Evolutionary conservation across 1,139 yeast species (phyloP).

Genomic region (Spencermartinsiella ligniputridi): DNA sequence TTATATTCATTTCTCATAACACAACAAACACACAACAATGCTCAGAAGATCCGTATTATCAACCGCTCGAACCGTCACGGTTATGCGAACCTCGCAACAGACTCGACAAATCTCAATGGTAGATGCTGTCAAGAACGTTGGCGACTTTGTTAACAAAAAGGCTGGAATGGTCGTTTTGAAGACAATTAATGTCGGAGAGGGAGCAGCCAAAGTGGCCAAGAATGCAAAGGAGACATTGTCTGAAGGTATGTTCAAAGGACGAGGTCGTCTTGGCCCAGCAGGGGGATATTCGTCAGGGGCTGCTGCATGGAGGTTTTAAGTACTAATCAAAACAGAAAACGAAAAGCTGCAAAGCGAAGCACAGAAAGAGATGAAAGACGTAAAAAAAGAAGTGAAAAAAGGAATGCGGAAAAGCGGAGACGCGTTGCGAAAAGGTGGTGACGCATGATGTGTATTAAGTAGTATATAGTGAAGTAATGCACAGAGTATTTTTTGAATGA

Average conservation of each 20-base stretch:
- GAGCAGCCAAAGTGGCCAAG: constrained; percentile 9
- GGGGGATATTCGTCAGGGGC: background rate
- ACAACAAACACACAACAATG: background rate
- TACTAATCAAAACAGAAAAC: no score
- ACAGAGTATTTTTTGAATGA: no score
- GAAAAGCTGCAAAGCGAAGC: no score
- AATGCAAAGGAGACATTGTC: background rate
- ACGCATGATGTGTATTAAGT: no score
- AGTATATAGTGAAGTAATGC: no score
- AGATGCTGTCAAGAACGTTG: constrained; percentile 15
- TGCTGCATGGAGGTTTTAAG: background rate
- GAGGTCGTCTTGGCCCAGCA: background rate
- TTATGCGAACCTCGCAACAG: background rate
- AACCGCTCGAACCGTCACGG: background rate
- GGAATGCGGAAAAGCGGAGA: no score
- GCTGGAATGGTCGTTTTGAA: constrained; percentile 19
- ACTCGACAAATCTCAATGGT: background rate
- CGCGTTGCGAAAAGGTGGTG: no score
- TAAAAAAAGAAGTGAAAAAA: no score
- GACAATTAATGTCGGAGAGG: constrained; percentile 18
- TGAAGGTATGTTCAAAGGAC: background rate
- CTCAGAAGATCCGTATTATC: background rate
- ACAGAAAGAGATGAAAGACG: no score
- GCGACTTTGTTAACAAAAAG: constrained; percentile 15
- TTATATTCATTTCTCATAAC: no score